Evolutionary conservation across 2,329 filamentous ascomycete genomes (phyloP), one percentile per base, ranked within the genome.

Genomic region (Trichoderma gracile): DNA sequence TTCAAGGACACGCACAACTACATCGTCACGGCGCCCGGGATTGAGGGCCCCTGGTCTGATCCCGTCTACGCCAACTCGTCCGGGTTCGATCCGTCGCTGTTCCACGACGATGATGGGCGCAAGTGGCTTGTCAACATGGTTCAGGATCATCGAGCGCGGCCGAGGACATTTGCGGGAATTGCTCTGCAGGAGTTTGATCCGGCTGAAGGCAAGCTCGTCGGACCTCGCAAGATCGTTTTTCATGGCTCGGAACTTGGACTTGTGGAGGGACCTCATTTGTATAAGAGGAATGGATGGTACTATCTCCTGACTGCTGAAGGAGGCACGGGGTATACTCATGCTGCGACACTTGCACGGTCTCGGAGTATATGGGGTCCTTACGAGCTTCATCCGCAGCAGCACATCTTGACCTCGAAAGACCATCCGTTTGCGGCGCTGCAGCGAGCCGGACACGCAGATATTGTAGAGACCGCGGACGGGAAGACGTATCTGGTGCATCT

Each of bases 1-100:
- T 88, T 87, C 79, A 87, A 86, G 72, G 86, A 88, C 69, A 80
- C 84, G 1, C 86, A 83, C 68, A 89, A 88, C 69, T 89, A 88
- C 71, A 87, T 89, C 65, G 82, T 89, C 60, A 82, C 71, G 40
- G 80, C 83, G 0, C 75, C 79, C 0, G 68, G 75, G 5, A 84
- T 88, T 60, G 79, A 83, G 43, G 86, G 86, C 0, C 85, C 85
- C 0, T 88, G 86, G 86, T 86, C 84, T 0, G 85, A 88, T 56
- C 85, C 86, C 0, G 71, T 84, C 7, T 85, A 84, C 69, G 78
- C 80, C 70, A 88, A 87, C 70, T 84, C 83, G 0, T 87, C 84
- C 0, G 86, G 85, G 1, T 88, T 89, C 68, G 86, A 89, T 69
- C 86, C 86, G 0, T 84, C 81, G 1, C 74, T 86, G 4, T 86